Base-by-base conservation (phyloP, 2,329 filamentous ascomycete genomes). In the Hypoxylon rubiginosum region DNA sequence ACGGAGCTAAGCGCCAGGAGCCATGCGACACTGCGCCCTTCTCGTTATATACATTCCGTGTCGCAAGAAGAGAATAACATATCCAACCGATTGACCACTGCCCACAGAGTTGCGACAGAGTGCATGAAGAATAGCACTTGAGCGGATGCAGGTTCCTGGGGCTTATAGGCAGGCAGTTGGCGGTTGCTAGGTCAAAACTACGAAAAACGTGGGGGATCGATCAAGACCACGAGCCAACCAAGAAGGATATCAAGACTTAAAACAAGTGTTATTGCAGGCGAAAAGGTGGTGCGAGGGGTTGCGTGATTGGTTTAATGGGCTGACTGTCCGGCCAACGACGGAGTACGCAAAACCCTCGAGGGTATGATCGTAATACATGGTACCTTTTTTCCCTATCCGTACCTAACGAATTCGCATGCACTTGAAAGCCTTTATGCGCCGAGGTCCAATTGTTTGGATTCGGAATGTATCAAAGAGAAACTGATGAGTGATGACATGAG, bases 301-400 rank as follows among this genome's bases (percentile, higher is more conserved):
- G 36, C 28, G 32, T 56, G 60, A 64, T 69, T 64, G 66, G 60
- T 34, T 56, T n/a, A n/a, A 21, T 63, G 46, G 54, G 43, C 21
- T 52, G 55, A 65, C 55, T 70, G 67, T 32, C 65, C 41, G 58
- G 67, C 62, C 67, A 70, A 70, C 67, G 51, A 52, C 50, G 41
- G 28, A 58, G 32, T 15, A 63, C 19, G 11, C n/a, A n/a, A 41
- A 59, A 39, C 24, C 46, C 45, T 48, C 24, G 17, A 46, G 43
- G 43, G 43, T 46, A 46, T 50, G 30, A 52, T 32, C 45, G 9
- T 34, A 34, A 34, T 36, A 21, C 46, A 48, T n/a, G 30, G 39
- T 48, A 19, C 39, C 17, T 43, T 8, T 43, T 19, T n/a, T n/a
- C n/a, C 39, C 4, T 19, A 17, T 19, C 39, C n/a, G 39, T 19